Conservation (phyloP, 768 basidiomycete species). For the Hygrophoropsis aurantiaca region DNA sequence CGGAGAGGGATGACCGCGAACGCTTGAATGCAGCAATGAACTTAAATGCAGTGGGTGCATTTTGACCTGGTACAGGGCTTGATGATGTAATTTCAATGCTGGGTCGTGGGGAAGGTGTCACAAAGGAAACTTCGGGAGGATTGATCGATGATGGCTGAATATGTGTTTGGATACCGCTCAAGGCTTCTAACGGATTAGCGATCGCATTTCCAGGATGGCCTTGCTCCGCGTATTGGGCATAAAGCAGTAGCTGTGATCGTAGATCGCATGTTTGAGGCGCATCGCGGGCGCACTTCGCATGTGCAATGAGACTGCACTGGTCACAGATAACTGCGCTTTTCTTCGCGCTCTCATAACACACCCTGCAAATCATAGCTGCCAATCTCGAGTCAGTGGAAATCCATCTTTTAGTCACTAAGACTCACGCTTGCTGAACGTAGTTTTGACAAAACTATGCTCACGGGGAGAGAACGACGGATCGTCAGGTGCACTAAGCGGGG, state of each 20-base stretch:
- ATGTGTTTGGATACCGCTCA: slow-evolving; percentile 14
- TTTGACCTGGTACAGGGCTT: slow-evolving; percentile 24
- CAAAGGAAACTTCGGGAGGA: slow-evolving; percentile 57
- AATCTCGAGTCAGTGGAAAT: slow-evolving; percentile 7
- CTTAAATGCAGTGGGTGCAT: slow-evolving; percentile 61
- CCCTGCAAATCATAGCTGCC: slow-evolving; percentile 82
- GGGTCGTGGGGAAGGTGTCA: slow-evolving; percentile 45
- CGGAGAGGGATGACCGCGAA: slow-evolving; percentile 57
- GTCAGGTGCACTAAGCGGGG: slow-evolving; percentile 26
- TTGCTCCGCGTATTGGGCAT: slow-evolving; percentile 76
- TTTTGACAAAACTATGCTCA: slow-evolving; percentile 87
- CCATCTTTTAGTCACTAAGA: slow-evolving; percentile 11
- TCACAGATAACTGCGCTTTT: slow-evolving; percentile 87
- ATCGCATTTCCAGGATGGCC: slow-evolving; percentile 55
- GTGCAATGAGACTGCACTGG: slow-evolving; percentile 86
- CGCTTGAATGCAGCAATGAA: slow-evolving; percentile 65
- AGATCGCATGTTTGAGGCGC: slow-evolving; percentile 83
- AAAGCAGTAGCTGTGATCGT: slow-evolving; percentile 74
- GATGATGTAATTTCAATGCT: slow-evolving; percentile 46
- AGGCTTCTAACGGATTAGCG: slow-evolving; percentile 50
- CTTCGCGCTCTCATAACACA: slow-evolving; percentile 79
- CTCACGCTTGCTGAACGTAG: slow-evolving; percentile 90
- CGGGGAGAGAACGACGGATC: slow-evolving; percentile 52
- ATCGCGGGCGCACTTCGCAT: slow-evolving; percentile 70
- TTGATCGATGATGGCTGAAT: slow-evolving; percentile 35